Base-by-base conservation (phyloP, 768 basidiomycete species). In the Mycena rosella region DNA sequence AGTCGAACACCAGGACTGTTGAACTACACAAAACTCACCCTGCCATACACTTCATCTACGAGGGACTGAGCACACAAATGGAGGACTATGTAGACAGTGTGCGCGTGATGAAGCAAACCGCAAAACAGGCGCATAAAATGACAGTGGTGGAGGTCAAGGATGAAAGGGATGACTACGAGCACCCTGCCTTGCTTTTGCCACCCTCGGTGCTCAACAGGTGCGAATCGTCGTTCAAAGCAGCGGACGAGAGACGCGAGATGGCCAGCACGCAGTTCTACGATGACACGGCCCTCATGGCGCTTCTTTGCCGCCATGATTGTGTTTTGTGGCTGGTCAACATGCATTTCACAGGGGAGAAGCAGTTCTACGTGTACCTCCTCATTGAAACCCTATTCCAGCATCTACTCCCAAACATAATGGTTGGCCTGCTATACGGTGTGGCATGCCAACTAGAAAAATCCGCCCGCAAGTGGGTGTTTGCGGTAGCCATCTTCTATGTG, bases 271-370 rank as follows among this genome's bases (percentile, higher is more conserved):
- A 68, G 20, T 65, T 63, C 38, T 73, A 59, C 36, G 40, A 51
- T 20, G 67, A 71, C 44, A 73, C 69, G 29, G 80, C 77, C 0
- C 64, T 83, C 6, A 82, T 83, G 81, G 80, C 74, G 0, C 67
- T 83, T 0, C 70, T 83, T 0, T 84, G 83, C 64, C 61, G 73
- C 1, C 81, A 82, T 67, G 79, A 83, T 56, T 68, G 75, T 2
- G 75, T 77, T 0, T 47, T 83, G 0, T 82, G 76, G 67, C 60
- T 83, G 7, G 78, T 74, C 26, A 83, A 84, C 55, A 81, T 84
- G 66, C 74, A 74, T 47, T 67, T 75, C 13, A 68, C 79, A 22
- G 79, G 81, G 8, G 76, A 81, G 68, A 57, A 78, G 56, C 78
- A 82, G n/a, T n/a, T n/a, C n/a, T n/a, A n/a, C n/a, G n/a, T n/a